Evolutionary conservation across 2,329 filamentous ascomycete species (phyloP).

Genomic region (Hypoxylon sp.): DNA sequence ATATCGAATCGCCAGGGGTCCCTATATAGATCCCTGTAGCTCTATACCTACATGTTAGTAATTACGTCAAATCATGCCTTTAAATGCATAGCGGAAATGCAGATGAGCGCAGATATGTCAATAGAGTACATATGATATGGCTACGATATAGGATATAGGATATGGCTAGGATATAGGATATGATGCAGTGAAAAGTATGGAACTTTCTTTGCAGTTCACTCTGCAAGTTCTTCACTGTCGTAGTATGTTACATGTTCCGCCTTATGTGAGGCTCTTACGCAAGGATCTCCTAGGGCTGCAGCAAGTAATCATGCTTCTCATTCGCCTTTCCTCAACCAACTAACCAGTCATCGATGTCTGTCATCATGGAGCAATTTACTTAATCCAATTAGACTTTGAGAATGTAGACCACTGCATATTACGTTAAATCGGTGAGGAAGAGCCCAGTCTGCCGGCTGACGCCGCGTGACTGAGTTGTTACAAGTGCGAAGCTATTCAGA

Average conservation of each 20-base stretch:
- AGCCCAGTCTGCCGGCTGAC: conserved; percentile 17
- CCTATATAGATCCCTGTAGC: neutral
- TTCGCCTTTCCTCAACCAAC: neutral
- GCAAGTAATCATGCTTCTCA: conserved; percentile 15
- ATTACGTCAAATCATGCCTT: too few species aligned
- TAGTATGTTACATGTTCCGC: conserved; percentile 3
- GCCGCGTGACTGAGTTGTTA: conserved; percentile 22
- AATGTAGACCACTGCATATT: conserved; percentile 2
- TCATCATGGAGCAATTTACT: conserved; percentile 7
- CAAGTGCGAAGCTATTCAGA: conserved; percentile 24
- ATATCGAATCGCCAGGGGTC: neutral
- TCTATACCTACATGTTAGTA: too few species aligned
- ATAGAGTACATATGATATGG: too few species aligned
- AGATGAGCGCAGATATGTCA: too few species aligned
- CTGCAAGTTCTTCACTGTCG: neutral
- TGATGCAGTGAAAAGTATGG: too few species aligned
- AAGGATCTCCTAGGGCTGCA: conserved; percentile 18
- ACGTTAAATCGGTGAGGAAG: conserved; percentile 18
- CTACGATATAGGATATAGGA: too few species aligned
- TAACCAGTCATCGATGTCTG: neutral
- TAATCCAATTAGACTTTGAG: conserved; percentile 26
- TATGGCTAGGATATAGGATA: too few species aligned
- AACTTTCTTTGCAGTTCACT: neutral
- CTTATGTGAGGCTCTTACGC: conserved; percentile 29
- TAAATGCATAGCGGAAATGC: too few species aligned